Percentiles rank a stretch among this genome's conserved stretches.
These are phyloP conservation scores for Candida ponderosae DNA, from an alignment of 805 yeast species.

Conservation along the genomic window DNA sequence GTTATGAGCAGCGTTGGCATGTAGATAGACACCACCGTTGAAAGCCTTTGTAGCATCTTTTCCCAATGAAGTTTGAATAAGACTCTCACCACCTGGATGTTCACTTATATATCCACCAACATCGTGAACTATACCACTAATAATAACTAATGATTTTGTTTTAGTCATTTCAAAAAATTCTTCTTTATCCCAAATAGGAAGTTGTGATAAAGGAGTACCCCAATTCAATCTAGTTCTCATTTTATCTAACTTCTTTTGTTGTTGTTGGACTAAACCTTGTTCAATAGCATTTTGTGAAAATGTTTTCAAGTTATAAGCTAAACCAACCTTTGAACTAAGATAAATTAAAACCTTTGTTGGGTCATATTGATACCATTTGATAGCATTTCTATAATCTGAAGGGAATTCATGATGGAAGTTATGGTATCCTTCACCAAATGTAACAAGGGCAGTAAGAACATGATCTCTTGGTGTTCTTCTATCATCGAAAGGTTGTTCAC, in stretches of 20 bases:
- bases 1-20: constrained; percentile 82
- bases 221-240: constrained; percentile 57
- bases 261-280: constrained; percentile 77
- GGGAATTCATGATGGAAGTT: constrained; percentile 91
- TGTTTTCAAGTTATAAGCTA: constrained; percentile 66
- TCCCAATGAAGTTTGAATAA: constrained; percentile 63
- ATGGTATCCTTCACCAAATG: constrained; percentile 87
- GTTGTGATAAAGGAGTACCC: constrained; percentile 60
- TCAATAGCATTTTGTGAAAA: constrained; percentile 76
- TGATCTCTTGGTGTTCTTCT: constrained; percentile 85
- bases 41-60: constrained; percentile 81
- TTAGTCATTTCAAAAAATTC: constrained; percentile 46
- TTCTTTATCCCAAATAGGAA: constrained; percentile 69
- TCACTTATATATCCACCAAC: constrained; percentile 59
- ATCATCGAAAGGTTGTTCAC: constrained; percentile 80
- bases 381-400: constrained; percentile 80
- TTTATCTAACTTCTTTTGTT: constrained; percentile 69
- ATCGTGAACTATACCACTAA: constrained; percentile 76
- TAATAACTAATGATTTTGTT: constrained; percentile 55
- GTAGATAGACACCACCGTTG: constrained; percentile 81
- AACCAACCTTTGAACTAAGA: constrained; percentile 51
- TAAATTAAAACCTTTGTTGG: constrained; percentile 68
- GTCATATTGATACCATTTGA: constrained; percentile 83
- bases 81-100: constrained; percentile 81
- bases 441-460: constrained; percentile 69